These are phyloP conservation scores for Leishmania aethiopica DNA, from an alignment of 208 protist genomes.

Conservation along the genomic window DNA sequence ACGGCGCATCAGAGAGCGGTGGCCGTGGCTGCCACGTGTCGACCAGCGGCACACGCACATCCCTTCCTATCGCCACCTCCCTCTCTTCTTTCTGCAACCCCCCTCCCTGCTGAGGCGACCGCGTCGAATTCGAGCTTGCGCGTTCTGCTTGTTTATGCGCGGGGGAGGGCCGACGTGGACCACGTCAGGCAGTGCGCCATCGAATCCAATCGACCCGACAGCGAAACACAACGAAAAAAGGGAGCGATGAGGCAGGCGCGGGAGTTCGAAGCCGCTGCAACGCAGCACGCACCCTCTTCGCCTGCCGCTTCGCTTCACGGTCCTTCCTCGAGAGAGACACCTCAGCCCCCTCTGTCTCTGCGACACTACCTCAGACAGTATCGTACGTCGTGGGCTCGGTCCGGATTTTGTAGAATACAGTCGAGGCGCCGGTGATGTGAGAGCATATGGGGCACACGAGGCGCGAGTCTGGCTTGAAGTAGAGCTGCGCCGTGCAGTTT, in stretches of 20 bases:
- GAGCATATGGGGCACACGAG: conserved; percentile 84
- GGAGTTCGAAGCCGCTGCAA: not conserved
- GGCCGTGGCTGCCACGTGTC: too few relatives aligned
- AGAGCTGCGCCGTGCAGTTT: conserved; percentile 77
- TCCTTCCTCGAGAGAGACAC: not conserved
- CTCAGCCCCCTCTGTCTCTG: not conserved
- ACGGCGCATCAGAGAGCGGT: too few relatives aligned
- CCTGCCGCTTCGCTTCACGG: not conserved
- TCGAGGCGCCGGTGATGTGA: conserved; percentile 81
- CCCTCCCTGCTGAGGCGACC: too few relatives aligned
- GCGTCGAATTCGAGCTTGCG: too few relatives aligned
- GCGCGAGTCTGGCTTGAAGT: conserved; percentile 46
- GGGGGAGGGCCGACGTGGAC: not conserved
- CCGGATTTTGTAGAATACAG: conserved; percentile 91
- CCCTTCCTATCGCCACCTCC: too few relatives aligned
- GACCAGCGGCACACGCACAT: too few relatives aligned
- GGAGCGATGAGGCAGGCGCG: not conserved
- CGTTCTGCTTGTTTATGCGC: not conserved
- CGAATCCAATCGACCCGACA: not conserved
- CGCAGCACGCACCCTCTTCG: not conserved
- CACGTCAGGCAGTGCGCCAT: not conserved
- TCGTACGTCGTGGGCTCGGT: conserved; percentile 86
- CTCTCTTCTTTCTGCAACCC: too few relatives aligned
- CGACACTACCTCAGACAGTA: conserved; percentile 57
- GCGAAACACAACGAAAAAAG: not conserved